Evolutionary conservation across 345 rosid species (phyloP), one percentile per base, ranked within the genome.

Genomic region (Eucalyptus regnans): DNA sequence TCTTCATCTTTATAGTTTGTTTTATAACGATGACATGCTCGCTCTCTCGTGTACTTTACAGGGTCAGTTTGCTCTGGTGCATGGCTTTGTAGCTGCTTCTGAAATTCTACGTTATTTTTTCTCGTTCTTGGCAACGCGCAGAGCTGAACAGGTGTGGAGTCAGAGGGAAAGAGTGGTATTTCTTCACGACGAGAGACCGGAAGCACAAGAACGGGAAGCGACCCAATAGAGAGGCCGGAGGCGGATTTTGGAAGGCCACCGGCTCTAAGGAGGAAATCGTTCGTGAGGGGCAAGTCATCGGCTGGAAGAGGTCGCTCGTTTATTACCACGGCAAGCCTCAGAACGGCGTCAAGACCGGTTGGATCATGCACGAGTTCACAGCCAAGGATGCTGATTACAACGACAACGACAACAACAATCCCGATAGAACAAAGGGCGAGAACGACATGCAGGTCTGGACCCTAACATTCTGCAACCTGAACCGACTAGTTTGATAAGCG

Each of bases 171-270:
- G 89, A 87, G n/a, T 56, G 20, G 86, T 60, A 56, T 86, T 48
- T 90, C 89, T 92, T 87, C 87, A 81, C 90, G 86, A 85, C 87
- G 37, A 90, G 62, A 33, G 52, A 49, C 50, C 89, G 88, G 44
- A 56, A 88, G 71, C 49, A 52, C 60, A 43, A 81, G 76, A 87
- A 90, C 46, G 50, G 71, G 88, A 54, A 9, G n/a, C 27, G 88
- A 37, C 88, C 88, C 15, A 86, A 86, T 3, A 50, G 88, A 54
- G 88, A 23, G 10, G 46, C 71, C 20, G 29, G 29, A 37, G 88
- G 15, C 9, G 48, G 71, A 15, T 86, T 50, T 29, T 86, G 88
- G 88, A 86, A 37, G 66, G 88, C 88, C 46, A 86, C 71, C 9
- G 50, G 88, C 18, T 37, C 46, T 7, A 48, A 16, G 7, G 48